Evolutionary conservation across 495 filamentous ascomycete genomes (phyloP), one percentile per base, ranked within the genome.

Genomic region (Evernia prunastri): DNA sequence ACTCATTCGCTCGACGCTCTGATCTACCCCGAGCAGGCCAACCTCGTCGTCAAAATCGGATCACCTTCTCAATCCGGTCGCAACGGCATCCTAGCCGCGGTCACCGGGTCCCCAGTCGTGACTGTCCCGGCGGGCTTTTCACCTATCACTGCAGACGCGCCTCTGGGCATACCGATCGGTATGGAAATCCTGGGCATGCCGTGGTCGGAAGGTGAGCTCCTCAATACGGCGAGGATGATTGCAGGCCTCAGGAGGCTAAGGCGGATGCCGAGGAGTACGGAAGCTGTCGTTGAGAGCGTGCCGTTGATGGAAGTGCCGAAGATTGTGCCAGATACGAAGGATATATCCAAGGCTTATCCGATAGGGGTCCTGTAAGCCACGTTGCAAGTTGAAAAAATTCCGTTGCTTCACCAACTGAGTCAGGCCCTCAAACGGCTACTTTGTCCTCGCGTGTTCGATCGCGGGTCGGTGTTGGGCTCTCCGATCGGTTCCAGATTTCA

Each of bases 1-100:
- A 45, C 61, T 2, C 70, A 83, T 59, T 65, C 70, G 4, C 70
- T 89, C 1, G 83, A 86, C 67, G 84, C 80, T 0, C 59, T 88
- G 33, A 79, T 86, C 63, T 89, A 88, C 69, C 86, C 86, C 13
- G 82, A 88, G 69, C 86, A 89, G 66, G 79, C 79, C 63, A 86
- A 86, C 56, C 73, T 89, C 1, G 82, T 85, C 20, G 84, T 86
- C 18, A 76, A 78, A 43, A 70, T 87, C 53, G 86, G 85, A 6
- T 73, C 74, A 7, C 75, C 76, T 0, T 77, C 75, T 0, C 86
- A 88, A 72, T 70, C 70, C 33, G 83, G 83, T 15, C 73, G 86
- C 4, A 89, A 89, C 70, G 86, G 86, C 29, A 82, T 87, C 33
- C 70, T 88, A 8, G 86, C 84, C 4, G 86, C 85, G 7, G 68